phyloP scores from a whole-genome alignment of 768 basidiomycete genomes.

The Mycena alexandri region DNA sequence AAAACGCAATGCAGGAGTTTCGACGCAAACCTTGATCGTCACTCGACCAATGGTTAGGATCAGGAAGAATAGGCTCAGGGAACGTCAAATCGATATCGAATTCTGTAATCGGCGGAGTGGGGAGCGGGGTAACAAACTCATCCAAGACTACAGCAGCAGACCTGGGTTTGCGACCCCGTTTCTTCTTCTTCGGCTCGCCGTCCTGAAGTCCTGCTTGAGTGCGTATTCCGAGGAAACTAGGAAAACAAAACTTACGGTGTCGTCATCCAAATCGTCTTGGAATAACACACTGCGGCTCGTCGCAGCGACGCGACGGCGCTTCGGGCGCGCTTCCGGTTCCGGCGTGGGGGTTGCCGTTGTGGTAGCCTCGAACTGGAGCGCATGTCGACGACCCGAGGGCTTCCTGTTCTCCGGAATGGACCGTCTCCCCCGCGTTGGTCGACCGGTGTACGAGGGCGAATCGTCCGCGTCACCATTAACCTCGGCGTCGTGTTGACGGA shows the following conservation, averaged over 20 bases:
- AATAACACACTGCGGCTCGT: slow-evolving; percentile 26
- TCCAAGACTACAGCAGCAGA: slow-evolving; percentile 41
- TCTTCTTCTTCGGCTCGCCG: slow-evolving; percentile 47
- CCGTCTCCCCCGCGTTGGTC: slow-evolving; percentile 59
- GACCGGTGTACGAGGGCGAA: slow-evolving; percentile 52
- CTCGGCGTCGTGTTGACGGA: slow-evolving; percentile 79
- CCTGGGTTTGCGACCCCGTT: slow-evolving; percentile 50
- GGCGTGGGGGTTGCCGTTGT: slow-evolving; percentile 62
- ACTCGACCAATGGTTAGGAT: slow-evolving; percentile 64
- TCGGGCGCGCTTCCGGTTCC: slow-evolving; percentile 57
- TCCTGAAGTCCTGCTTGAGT: slow-evolving; percentile 40
- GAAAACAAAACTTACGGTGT: slow-evolving; percentile 21
- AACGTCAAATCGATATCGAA: slow-evolving; percentile 38
- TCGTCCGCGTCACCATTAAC: slow-evolving; percentile 52
- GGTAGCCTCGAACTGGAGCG: slow-evolving; percentile 50
- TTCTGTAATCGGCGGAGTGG: slow-evolving; percentile 38
- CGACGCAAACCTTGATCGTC: slow-evolving; percentile 70
- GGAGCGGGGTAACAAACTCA: slow-evolving; percentile 35
- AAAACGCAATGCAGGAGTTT: slow-evolving; percentile 9
- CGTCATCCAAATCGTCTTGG: slow-evolving; percentile 33
- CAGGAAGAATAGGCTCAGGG: slow-evolving; percentile 46
- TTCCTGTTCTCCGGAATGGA: slow-evolving; percentile 33
- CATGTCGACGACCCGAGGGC: slow-evolving; percentile 32
- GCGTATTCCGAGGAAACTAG: slow-evolving; percentile 14
- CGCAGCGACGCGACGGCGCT: slow-evolving; percentile 42